Conservation (phyloP, 805 yeast genomes). For the Pachysolen tannophilus region DNA sequence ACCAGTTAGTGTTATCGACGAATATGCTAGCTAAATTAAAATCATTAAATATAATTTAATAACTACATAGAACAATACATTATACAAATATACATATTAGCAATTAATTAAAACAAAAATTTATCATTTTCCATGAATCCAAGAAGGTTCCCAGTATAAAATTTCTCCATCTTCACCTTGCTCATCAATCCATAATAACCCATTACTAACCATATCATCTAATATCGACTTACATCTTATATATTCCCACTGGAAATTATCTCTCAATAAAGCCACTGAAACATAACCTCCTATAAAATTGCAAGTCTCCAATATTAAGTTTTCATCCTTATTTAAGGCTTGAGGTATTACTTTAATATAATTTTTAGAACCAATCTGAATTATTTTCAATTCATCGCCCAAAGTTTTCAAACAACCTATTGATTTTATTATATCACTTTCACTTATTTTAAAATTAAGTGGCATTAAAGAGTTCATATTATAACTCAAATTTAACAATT, state of each 20-base stretch:
- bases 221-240: constrained; percentile 55
- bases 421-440: constrained; percentile 49
- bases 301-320: constrained; percentile 64
- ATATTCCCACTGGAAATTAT: constrained; percentile 69
- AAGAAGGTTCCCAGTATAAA: constrained; percentile 68
- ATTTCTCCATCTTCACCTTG: constrained; percentile 34
- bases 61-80: neutral
- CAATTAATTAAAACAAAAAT: no score
- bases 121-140: constrained; percentile 38
- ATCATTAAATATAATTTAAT: no score
- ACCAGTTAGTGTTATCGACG: constrained; percentile 28
- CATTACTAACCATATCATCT: constrained; percentile 73
- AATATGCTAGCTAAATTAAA: no score
- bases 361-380: constrained; percentile 46
- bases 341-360: constrained; percentile 60
- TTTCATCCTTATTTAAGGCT: constrained; percentile 62
- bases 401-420: constrained; percentile 44
- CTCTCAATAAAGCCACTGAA: constrained; percentile 51
- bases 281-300: constrained; percentile 66
- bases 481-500: constrained; percentile 22
- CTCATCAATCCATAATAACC: constrained; percentile 80
- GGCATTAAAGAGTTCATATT: constrained; percentile 14
- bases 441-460: constrained; percentile 24
- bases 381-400: constrained; percentile 65
- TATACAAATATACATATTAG: neutral